Evolutionary conservation across 176 grass and related monocot species (phyloP).

Genomic region (Oropetium thomaeum): DNA sequence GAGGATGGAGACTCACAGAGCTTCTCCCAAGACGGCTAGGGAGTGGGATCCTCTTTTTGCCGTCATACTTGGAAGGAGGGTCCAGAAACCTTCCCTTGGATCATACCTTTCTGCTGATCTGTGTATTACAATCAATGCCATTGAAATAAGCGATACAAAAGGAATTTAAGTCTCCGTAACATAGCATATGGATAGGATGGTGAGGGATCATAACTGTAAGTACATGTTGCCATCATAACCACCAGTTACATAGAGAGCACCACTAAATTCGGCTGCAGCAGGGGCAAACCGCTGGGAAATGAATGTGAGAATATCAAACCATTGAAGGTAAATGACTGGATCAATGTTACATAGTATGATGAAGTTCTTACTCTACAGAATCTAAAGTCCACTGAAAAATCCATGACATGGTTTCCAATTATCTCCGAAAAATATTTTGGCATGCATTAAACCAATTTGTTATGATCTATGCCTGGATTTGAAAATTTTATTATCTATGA

Average conservation of each 20-base stretch:
- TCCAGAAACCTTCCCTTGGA: slow-evolving; percentile 92
- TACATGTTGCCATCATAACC: slow-evolving; percentile 72
- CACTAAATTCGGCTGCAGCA: slow-evolving; percentile 49
- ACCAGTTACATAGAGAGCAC: slow-evolving; percentile 58
- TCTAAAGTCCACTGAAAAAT: not conserved
- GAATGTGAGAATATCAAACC: not conserved
- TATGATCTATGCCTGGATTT: slow-evolving; percentile 10
- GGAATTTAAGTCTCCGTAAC: not conserved
- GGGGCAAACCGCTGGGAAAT: slow-evolving; percentile 67
- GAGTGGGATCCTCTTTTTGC: slow-evolving; percentile 68
- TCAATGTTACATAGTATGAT: not conserved
- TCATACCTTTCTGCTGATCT: slow-evolving; percentile 89
- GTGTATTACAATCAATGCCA: slow-evolving; percentile 17
- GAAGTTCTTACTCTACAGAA: slow-evolving; percentile 4
- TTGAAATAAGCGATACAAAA: slow-evolving; percentile 17
- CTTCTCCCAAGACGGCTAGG: slow-evolving; percentile 40
- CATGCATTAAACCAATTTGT: slow-evolving; percentile 5
- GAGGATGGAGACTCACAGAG: slow-evolving; percentile 40
- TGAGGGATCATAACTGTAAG: slow-evolving; percentile 60
- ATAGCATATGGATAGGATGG: not conserved
- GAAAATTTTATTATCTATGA: not conserved
- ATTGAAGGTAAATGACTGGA: not conserved
- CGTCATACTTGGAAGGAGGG: slow-evolving; percentile 59
- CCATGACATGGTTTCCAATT: not conserved
- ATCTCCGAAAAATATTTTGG: slow-evolving; percentile 3